These are phyloP conservation scores for Leptographium procerum DNA, from an alignment of 2,329 filamentous ascomycete species.

Conservation along the genomic window DNA sequence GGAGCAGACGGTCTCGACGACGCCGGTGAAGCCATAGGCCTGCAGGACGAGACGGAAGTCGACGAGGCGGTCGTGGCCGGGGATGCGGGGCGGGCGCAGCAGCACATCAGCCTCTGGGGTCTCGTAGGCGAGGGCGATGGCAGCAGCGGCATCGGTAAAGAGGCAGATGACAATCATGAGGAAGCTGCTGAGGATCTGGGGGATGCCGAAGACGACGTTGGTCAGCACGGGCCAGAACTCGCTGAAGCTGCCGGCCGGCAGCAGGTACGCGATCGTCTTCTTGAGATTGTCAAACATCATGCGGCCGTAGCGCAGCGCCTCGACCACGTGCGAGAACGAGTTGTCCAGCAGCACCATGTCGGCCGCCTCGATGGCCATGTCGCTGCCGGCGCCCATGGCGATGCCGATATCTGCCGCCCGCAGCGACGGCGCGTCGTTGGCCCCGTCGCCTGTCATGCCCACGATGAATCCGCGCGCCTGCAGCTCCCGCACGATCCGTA, in stretches of 20 bases:
- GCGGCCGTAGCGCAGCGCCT: slow-evolving; percentile 60
- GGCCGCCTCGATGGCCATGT: slow-evolving; percentile 71
- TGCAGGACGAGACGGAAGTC: slow-evolving; percentile 63
- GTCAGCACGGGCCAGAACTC: slow-evolving; percentile 70
- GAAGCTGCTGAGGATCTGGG: slow-evolving; percentile 62
- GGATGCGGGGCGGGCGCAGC: slow-evolving; percentile 53
- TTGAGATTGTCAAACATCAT: slow-evolving; percentile 73
- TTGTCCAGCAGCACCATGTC: slow-evolving; percentile 68
- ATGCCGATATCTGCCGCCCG: slow-evolving; percentile 74
- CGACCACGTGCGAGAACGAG: slow-evolving; percentile 59
- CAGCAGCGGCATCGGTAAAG: slow-evolving; percentile 66
- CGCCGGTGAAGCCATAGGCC: slow-evolving; percentile 59
- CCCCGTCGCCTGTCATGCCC: slow-evolving; percentile 78
- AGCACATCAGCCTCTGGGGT: slow-evolving; percentile 66
- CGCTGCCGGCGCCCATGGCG: slow-evolving; percentile 67
- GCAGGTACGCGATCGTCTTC: slow-evolving; percentile 64
- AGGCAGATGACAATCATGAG: slow-evolving; percentile 62
- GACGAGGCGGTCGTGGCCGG: slow-evolving; percentile 60
- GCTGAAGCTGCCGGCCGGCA: slow-evolving; percentile 62
- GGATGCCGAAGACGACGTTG: slow-evolving; percentile 59
- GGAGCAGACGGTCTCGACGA: slow-evolving; percentile 47
- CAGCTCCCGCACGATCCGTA: slow-evolving; percentile 67
- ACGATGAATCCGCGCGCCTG: slow-evolving; percentile 55
- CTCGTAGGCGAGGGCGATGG: slow-evolving; percentile 65
- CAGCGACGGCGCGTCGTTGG: slow-evolving; percentile 76